Evolutionary conservation across 2,329 filamentous ascomycete genomes (phyloP), one percentile per base, ranked within the genome.

Genomic region (Fusarium hostae): DNA sequence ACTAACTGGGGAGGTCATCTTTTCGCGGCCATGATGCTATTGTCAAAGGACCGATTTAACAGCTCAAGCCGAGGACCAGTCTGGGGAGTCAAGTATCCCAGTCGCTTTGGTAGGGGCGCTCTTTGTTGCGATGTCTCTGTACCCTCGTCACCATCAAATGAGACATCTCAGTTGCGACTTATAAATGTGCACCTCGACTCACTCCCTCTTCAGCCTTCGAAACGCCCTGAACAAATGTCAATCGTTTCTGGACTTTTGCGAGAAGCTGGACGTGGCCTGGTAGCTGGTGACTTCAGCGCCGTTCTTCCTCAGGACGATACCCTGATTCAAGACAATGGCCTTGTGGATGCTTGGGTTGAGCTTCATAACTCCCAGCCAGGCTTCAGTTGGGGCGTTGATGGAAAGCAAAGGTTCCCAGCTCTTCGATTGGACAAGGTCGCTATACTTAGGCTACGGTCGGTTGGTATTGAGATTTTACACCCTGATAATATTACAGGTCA

Each of bases 271-370:
- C 69, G 63, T 28, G 81, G 81, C 1, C 45, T 84, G 7, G 75
- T 83, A 4, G 81, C 81, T 6, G 82, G 82, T 15, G 81, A 83
- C 57, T 84, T 83, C 63, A 83, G 84, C 57, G 78, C 80, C 5
- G 78, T 82, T 6, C 68, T 81, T 6, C 76, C 78, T 1, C 77
- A 80, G 47, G 82, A 84, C 56, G 64, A 67, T 5, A 43, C 54
- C 1, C 73, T 82, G 9, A 63, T 84, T 1, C 57, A 63, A 16
- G 70, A 74, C 4, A 82, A 81, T 60, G 66, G 71, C 1, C 77
- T 84, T 12, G 52, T 77, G 1, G 82, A 84, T 67, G 79, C 75
- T 9, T 83, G 81, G 82, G 40, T 51, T 10, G 58, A 68, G 15
- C 59, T 82, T 20, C 75, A 68, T 28, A 72, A 76, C 0, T 63